Evolutionary conservation across 257 asterid genomes (phyloP).

Genomic region (Solanum peruvianum): DNA sequence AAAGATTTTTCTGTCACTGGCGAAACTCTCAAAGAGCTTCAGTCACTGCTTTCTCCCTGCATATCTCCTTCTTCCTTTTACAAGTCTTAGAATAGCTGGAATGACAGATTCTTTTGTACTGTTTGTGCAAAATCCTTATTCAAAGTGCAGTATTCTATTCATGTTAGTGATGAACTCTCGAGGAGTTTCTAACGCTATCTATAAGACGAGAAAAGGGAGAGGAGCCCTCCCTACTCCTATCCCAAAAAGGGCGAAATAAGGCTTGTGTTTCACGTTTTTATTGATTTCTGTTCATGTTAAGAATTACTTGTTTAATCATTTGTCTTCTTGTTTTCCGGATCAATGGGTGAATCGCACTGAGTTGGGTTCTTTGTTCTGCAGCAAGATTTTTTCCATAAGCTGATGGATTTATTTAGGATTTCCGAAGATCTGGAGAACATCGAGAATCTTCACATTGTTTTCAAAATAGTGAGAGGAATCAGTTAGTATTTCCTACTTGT

Average conservation of each 20-base stretch:
- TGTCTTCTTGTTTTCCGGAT: not conserved
- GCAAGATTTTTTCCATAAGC: slow-evolving; percentile 72
- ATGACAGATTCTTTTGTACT: not conserved
- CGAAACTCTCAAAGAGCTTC: not conserved
- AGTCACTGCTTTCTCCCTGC: not conserved
- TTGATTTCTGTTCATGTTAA: not conserved
- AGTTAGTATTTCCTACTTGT: slow-evolving; percentile 35
- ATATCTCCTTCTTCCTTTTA: not conserved
- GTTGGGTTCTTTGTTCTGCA: slow-evolving; percentile 23
- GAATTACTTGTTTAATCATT: not conserved
- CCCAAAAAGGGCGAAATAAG: not conserved
- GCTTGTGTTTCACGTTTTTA: not conserved
- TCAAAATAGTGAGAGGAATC: slow-evolving; percentile 82
- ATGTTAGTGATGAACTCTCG: not conserved
- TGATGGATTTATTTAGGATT: slow-evolving; percentile 63
- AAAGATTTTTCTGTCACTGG: not conserved
- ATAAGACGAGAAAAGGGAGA: not conserved
- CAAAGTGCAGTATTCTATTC: not conserved
- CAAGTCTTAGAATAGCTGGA: not conserved
- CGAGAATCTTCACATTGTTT: slow-evolving; percentile 73
- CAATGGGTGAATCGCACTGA: not conserved
- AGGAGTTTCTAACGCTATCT: not conserved
- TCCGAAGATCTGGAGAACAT: slow-evolving; percentile 81
- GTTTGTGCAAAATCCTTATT: not conserved
- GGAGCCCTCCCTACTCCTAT: not conserved